Evolutionary conservation across 768 basidiomycete genomes (phyloP).

Genomic region (Pleurotus cornucopiae): DNA sequence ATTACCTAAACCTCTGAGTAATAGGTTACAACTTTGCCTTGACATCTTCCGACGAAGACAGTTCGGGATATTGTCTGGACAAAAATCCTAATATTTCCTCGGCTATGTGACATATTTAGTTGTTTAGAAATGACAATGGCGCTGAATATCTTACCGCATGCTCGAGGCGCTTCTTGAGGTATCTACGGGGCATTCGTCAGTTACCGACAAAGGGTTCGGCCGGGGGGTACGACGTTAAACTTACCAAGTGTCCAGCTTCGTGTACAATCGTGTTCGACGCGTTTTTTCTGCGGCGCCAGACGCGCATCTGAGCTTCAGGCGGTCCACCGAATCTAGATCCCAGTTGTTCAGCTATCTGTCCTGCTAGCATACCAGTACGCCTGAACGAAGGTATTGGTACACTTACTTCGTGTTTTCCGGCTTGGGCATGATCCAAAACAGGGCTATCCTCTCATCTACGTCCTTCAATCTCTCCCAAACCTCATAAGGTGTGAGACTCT

Average conservation of each 20-base stretch:
- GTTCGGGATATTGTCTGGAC: not conserved
- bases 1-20: no score
- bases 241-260: not conserved
- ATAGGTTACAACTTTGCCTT: not conserved
- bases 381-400: not conserved
- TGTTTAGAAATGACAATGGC: not conserved
- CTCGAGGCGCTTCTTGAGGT: slow-evolving; percentile 1
- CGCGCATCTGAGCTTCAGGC: not conserved
- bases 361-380: not conserved
- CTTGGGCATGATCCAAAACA: slow-evolving; percentile 52
- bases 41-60: not conserved
- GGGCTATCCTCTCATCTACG: slow-evolving; percentile 46
- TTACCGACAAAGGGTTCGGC: not conserved
- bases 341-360: not conserved
- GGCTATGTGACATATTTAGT: not conserved
- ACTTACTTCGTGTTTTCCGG: not conserved
- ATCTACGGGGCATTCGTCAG: not conserved
- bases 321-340: not conserved
- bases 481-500: slow-evolving; percentile 36
- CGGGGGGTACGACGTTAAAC: not conserved
- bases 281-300: slow-evolving; percentile 2
- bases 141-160: not conserved
- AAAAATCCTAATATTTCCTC: not conserved
- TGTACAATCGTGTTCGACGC: not conserved
- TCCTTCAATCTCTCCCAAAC: slow-evolving; percentile 34